Evolutionary conservation across 2,329 filamentous ascomycete species (phyloP).

Genomic region (Cryphonectria carpinicola): DNA sequence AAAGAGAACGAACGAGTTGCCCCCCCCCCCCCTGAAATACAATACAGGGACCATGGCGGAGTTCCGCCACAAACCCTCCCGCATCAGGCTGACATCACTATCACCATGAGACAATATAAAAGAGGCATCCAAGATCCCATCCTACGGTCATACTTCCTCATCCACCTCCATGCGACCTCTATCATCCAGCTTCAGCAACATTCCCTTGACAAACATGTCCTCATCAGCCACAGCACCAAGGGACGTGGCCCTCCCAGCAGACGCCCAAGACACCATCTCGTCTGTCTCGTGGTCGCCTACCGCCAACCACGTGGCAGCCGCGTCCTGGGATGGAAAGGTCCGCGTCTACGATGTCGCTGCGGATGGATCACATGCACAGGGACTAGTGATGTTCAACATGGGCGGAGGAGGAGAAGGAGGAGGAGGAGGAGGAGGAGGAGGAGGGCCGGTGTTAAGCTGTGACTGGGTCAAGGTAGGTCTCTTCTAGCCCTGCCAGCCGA

Average conservation of each 20-base stretch:
- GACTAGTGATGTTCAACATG: slow-evolving; percentile 33
- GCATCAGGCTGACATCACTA: background rate
- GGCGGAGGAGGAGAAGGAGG: slow-evolving; percentile 13
- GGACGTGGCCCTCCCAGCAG: slow-evolving; percentile 35
- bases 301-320: slow-evolving; percentile 39
- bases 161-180: background rate
- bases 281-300: slow-evolving; percentile 42
- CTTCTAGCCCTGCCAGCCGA: background rate
- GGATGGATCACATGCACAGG: slow-evolving; percentile 31
- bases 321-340: slow-evolving; percentile 43
- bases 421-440: background rate
- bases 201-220: background rate
- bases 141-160: background rate
- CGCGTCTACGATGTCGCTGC: slow-evolving; percentile 41
- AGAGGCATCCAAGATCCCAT: background rate
- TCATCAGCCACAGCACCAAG: slow-evolving; percentile 4
- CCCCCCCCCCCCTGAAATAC: background rate
- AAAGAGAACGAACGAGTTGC: background rate
- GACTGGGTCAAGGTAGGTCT: slow-evolving; percentile 45
- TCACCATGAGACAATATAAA: background rate
- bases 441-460: slow-evolving; percentile 40
- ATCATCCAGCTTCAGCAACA: background rate
- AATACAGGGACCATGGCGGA: background rate
- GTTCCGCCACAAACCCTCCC: background rate
- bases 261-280: slow-evolving; percentile 41